Percentiles rank a stretch among this genome's conserved stretches.
Conservation (phyloP, 306 rosid species). For the Carpinus fangiana region DNA sequence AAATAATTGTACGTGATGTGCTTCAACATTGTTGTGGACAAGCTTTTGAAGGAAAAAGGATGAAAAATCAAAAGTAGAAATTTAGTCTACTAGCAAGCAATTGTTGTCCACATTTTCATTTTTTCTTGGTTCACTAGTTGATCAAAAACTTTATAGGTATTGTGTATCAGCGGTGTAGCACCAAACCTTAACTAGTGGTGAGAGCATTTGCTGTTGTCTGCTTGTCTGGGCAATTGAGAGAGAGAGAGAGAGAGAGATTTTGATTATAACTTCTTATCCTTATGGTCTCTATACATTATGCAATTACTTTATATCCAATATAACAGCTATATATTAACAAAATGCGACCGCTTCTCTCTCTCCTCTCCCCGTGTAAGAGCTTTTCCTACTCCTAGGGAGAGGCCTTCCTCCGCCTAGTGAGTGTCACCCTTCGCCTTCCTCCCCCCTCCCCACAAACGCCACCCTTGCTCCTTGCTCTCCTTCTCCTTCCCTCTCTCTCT, state of each 20-base stretch:
- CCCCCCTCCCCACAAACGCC: too few species aligned
- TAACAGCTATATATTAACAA: neutral
- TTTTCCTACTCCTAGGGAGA: too few species aligned
- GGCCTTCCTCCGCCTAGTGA: too few species aligned
- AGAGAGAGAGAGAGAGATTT: neutral
- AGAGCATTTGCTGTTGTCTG: neutral
- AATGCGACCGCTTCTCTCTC: too few species aligned
- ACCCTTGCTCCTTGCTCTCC: too few species aligned
- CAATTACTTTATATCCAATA: neutral
- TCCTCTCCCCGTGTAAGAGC: too few species aligned
- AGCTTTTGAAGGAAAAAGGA: neutral
- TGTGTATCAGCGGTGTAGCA: neutral
- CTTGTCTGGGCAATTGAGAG: neutral
- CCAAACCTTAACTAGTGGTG: neutral
- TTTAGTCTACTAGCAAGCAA: neutral
- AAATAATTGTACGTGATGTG: neutral
- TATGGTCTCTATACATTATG: neutral
- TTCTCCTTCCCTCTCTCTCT: too few species aligned
- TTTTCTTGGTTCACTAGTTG: neutral
- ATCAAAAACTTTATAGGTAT: neutral
- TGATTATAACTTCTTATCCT: neutral
- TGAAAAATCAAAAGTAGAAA: neutral
- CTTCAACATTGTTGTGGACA: neutral
- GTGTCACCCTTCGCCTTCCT: too few species aligned
- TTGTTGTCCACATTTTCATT: neutral